Conservation (phyloP, 768 basidiomycete genomes). For the Dentipellis fragilis region DNA sequence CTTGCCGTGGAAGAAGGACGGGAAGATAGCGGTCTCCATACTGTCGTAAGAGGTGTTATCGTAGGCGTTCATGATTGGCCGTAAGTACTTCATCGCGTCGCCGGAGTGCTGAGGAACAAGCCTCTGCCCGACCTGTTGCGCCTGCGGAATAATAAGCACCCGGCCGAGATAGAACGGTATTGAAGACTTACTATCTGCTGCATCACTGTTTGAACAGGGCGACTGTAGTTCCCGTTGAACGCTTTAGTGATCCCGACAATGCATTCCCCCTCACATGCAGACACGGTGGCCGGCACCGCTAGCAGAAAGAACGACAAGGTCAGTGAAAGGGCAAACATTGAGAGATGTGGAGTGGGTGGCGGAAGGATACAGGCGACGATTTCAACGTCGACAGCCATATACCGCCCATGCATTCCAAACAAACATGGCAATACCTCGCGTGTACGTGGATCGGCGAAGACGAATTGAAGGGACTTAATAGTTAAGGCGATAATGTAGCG, state of each 20-base stretch:
- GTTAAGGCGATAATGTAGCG: too few species aligned
- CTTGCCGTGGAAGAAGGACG: slow-evolving; percentile 67
- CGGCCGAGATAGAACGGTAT: slow-evolving; percentile 1
- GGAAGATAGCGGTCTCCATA: slow-evolving; percentile 54
- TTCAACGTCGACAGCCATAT: background rate
- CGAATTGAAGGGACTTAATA: too few species aligned
- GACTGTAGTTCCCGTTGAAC: slow-evolving; percentile 40
- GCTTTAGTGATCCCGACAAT: slow-evolving; percentile 49
- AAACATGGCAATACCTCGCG: background rate
- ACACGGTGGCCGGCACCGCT: slow-evolving; percentile 27
- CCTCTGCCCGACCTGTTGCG: slow-evolving; percentile 22
- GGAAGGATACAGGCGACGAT: background rate
- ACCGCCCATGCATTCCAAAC: background rate
- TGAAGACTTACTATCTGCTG: slow-evolving; percentile 30
- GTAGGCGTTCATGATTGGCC: slow-evolving; percentile 40
- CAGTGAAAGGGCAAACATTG: background rate
- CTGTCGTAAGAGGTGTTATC: slow-evolving; percentile 29
- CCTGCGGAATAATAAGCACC: slow-evolving; percentile 22
- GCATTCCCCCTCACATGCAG: slow-evolving; percentile 65
- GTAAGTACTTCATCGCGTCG: slow-evolving; percentile 25
- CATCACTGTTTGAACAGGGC: slow-evolving; percentile 29
- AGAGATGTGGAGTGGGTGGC: background rate
- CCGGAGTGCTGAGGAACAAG: slow-evolving; percentile 23
- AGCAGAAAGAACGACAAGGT: slow-evolving; percentile 6
- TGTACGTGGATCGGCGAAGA: too few species aligned